phyloP scores from a whole-genome alignment of 345 rosid species.

The Anastatica hierochuntica region DNA sequence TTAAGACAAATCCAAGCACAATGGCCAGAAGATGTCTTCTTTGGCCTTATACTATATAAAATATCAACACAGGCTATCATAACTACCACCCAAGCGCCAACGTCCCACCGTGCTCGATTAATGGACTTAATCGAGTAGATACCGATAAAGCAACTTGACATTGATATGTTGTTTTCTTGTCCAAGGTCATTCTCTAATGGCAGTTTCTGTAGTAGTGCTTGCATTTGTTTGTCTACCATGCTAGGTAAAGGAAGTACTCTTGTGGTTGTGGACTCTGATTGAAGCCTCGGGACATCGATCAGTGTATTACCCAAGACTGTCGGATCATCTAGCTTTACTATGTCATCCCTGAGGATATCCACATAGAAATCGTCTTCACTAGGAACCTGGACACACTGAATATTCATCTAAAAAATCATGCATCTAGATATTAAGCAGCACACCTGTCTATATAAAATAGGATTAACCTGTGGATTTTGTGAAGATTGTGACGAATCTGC shows the following conservation, averaged over 20 bases:
- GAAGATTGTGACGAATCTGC: slow-evolving; percentile 25
- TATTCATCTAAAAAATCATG: background rate
- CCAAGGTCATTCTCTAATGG: slow-evolving; percentile 19
- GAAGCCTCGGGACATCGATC: slow-evolving; percentile 22
- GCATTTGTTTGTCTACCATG: slow-evolving; percentile 26
- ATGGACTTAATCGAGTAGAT: slow-evolving; percentile 26
- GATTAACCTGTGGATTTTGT: slow-evolving; percentile 31
- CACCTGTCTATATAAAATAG: too few relatives aligned
- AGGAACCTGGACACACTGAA: slow-evolving; percentile 29
- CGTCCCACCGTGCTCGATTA: slow-evolving; percentile 21
- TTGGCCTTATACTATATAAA: slow-evolving; percentile 8
- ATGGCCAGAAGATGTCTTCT: background rate
- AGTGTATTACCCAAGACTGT: background rate
- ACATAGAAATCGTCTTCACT: slow-evolving; percentile 48
- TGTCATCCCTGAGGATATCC: slow-evolving; percentile 72
- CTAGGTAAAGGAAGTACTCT: slow-evolving; percentile 23
- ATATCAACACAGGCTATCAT: slow-evolving; percentile 20
- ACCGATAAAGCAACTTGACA: slow-evolving; percentile 26
- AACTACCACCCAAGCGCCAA: slow-evolving; percentile 13
- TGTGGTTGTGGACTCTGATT: slow-evolving; percentile 10
- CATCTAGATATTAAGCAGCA: background rate
- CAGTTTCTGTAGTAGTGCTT: slow-evolving; percentile 12
- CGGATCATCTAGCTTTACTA: slow-evolving; percentile 52
- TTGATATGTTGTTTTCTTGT: slow-evolving; percentile 16
- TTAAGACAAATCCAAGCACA: slow-evolving; percentile 1